A percentile compares a stretch with the other conserved stretches of the same genome.
phyloP scores from a whole-genome alignment of 768 basidiomycete species.

The Auricularia cornea region DNA sequence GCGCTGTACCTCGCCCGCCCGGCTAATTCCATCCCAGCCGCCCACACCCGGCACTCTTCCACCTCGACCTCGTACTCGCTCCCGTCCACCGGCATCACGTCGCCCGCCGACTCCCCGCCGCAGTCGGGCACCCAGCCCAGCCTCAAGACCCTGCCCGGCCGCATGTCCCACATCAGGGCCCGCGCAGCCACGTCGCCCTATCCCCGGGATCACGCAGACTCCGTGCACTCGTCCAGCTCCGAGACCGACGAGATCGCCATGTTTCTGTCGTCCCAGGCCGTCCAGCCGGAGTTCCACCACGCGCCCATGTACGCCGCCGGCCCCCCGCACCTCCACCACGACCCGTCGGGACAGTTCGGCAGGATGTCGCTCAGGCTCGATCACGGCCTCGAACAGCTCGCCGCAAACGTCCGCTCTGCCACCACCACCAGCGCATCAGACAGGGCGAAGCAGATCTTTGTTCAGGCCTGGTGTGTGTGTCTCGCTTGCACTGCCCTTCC shows the following conservation, averaged over 20 bases:
- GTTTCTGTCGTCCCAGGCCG: slow-evolving; percentile 38
- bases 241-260: slow-evolving; percentile 84
- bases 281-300: slow-evolving; percentile 2
- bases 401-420: slow-evolving; percentile 77
- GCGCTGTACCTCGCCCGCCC: slow-evolving; percentile 30
- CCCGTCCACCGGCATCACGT: slow-evolving; percentile 29
- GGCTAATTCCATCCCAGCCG: slow-evolving; percentile 25
- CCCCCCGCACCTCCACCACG: slow-evolving; percentile 1
- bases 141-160: slow-evolving; percentile 69
- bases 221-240: slow-evolving; percentile 78
- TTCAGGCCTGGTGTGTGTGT: slow-evolving; percentile 73
- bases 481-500: neutral
- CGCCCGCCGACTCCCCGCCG: slow-evolving; percentile 58
- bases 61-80: slow-evolving; percentile 35
- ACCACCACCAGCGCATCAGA: slow-evolving; percentile 89
- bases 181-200: slow-evolving; percentile 78
- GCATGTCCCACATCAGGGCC: slow-evolving; percentile 58
- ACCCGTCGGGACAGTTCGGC: slow-evolving; percentile 54
- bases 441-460: slow-evolving; percentile 86
- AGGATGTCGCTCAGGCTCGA: slow-evolving; percentile 70
- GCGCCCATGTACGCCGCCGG: slow-evolving; percentile 49
- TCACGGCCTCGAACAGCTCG: slow-evolving; percentile 76
- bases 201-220: slow-evolving; percentile 68
- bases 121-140: slow-evolving; percentile 45
- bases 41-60: slow-evolving; percentile 33